phyloP scores from a whole-genome alignment of 2,329 filamentous ascomycete genomes.

The Rhinocladiella similis region DNA sequence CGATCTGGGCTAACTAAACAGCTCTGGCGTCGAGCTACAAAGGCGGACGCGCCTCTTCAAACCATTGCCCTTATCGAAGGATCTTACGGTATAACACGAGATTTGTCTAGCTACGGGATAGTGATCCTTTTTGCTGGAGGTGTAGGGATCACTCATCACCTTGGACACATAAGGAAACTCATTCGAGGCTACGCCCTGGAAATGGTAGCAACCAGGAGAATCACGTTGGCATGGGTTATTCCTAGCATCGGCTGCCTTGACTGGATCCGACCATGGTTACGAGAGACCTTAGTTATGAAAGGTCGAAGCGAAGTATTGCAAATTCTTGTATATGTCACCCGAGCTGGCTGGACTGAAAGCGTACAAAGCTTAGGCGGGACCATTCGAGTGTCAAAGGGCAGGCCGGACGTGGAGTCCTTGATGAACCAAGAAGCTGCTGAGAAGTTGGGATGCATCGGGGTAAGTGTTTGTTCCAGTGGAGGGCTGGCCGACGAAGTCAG shows the following conservation, averaged over 20 bases:
- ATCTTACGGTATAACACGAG: conserved; percentile 81
- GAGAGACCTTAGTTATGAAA: conserved; percentile 73
- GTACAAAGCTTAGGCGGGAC: conserved; percentile 74
- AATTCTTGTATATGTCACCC: conserved; percentile 87
- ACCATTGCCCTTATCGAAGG: conserved; percentile 78
- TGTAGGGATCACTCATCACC: conserved; percentile 92
- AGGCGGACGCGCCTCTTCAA: conserved; percentile 51
- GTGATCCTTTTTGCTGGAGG: conserved; percentile 87
- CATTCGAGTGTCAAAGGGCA: conserved; percentile 88
- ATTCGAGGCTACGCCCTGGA: conserved; percentile 67
- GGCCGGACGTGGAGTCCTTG: conserved; percentile 77
- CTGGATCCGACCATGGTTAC: conserved; percentile 90
- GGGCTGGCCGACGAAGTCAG: conserved; percentile 75
- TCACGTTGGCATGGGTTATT: conserved; percentile 90
- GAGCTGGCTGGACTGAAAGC: conserved; percentile 79
- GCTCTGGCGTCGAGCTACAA: conserved; percentile 69
- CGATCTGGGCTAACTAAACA: conserved; percentile 85
- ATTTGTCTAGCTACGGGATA: conserved; percentile 88
- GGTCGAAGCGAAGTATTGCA: conserved; percentile 78
- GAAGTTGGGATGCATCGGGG: conserved; percentile 84
- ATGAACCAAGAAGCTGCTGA: conserved; percentile 77
- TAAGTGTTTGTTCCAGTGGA: conserved; percentile 77
- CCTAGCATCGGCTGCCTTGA: conserved; percentile 86
- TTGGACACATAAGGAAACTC: conserved; percentile 80
- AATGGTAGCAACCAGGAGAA: conserved; percentile 74